Evolutionary conservation across 75 land plant genomes (phyloP).

Genomic region (Azolla pinnata): DNA sequence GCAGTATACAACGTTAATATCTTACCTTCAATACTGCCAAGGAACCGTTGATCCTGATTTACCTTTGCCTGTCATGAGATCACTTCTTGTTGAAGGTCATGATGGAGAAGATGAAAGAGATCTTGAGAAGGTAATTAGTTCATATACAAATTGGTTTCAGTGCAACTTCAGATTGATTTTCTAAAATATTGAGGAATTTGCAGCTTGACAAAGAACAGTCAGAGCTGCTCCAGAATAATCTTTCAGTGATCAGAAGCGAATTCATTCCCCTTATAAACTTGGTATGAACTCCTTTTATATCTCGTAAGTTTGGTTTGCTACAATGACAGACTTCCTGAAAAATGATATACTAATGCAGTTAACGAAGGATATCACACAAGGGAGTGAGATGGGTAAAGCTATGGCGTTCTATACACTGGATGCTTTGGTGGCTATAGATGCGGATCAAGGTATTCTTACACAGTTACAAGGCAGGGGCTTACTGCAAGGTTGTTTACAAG

Average conservation of each 20-base stretch:
- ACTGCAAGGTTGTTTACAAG: conserved; percentile 46
- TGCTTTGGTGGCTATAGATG: conserved; percentile 61
- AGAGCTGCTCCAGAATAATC: conserved; percentile 65
- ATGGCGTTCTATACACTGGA: conserved; percentile 78
- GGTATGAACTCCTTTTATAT: conserved; percentile 36
- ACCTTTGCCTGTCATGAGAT: conserved; percentile 50
- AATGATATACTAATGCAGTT: conserved; percentile 34
- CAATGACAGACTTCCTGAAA: background rate
- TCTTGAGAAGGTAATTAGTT: conserved; percentile 49
- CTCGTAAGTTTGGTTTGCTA: too few relatives aligned
- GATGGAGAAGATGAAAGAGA: conserved; percentile 65
- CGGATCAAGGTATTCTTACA: conserved; percentile 58
- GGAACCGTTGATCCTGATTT: conserved; percentile 73
- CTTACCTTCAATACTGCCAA: conserved; percentile 84
- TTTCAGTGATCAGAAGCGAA: conserved; percentile 59
- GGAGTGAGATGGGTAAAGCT: conserved; percentile 81
- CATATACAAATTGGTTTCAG: background rate
- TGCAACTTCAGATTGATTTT: conserved; percentile 10
- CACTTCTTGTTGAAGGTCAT: conserved; percentile 57
- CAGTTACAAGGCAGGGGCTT: conserved; percentile 91
- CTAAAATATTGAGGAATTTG: background rate
- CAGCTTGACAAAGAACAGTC: conserved; percentile 83
- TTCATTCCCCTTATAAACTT: conserved; percentile 63
- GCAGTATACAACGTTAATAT: conserved; percentile 78
- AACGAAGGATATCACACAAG: conserved; percentile 66